Percentiles rank a stretch among this genome's conserved stretches.
These are phyloP conservation scores for Fusarium agapanthi DNA, from an alignment of 2,329 filamentous ascomycete genomes.

Conservation along the genomic window DNA sequence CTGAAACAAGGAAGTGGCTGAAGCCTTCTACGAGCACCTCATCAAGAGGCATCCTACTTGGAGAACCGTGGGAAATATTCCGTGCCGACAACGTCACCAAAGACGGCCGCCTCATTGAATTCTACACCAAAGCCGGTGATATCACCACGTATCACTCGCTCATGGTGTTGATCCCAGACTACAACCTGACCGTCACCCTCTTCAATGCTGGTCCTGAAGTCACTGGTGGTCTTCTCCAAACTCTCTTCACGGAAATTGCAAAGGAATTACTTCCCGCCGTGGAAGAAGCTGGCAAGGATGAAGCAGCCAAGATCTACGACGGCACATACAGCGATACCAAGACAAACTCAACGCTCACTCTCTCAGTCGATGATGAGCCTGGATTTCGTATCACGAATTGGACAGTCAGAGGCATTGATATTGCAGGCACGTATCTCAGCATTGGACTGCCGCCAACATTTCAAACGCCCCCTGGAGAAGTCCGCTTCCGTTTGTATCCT, in stretches of 20 bases:
- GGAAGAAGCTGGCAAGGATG: constrained; percentile 9
- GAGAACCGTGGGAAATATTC: constrained; percentile 12
- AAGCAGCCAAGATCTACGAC: not conserved
- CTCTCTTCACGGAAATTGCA: not conserved
- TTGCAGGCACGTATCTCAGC: not conserved
- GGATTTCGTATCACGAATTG: constrained; percentile 5
- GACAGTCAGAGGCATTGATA: constrained; percentile 12
- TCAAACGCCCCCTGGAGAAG: not conserved
- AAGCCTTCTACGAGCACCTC: constrained; percentile 4
- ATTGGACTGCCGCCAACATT: not conserved
- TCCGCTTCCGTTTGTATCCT: constrained; percentile 15
- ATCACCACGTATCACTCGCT: constrained; percentile 11
- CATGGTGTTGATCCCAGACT: not conserved
- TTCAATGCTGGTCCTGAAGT: constrained; percentile 1
- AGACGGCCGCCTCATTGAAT: constrained; percentile 12
- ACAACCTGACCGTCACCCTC: not conserved
- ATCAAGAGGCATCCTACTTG: not conserved
- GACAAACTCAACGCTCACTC: not conserved
- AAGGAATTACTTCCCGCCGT: not conserved
- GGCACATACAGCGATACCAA: constrained; percentile 1
- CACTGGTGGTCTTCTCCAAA: not conserved
- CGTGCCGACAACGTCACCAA: constrained; percentile 15
- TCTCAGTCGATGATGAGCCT: constrained; percentile 2
- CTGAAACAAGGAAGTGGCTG: constrained; percentile 10
- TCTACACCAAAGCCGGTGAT: constrained; percentile 16